Base-by-base conservation (phyloP, 805 yeast genomes). In the Dipodascus albidus region DNA sequence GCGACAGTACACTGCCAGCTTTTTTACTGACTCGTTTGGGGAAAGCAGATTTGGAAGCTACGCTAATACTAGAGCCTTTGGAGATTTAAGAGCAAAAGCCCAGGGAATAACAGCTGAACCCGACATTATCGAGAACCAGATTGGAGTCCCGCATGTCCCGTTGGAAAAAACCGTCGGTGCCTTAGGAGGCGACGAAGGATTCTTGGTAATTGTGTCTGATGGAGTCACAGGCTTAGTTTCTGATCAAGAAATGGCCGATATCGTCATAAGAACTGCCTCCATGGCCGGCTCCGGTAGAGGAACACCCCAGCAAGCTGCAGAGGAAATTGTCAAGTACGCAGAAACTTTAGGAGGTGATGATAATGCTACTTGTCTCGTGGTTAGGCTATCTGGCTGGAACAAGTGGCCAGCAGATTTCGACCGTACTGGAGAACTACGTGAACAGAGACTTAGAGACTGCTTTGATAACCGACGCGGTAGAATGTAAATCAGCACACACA, bases 1-100 rank as follows among this genome's bases (percentile, higher is more conserved):
- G 48, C 74, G 85, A 23, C 77, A 79, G 57, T 85, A 75, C 60
- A 73, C 82, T 20, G 74, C 84, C 3, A 81, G 80, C 41, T 73
- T 83, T 54, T 78, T 84, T 63, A 81, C 85, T 3, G 98, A 91
- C 65, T 84, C 96, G 2, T 91, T 90, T 71, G 99, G 99, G 3
- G 95, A 89, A 62, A 87, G 85, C 63, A 66, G 98, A 54, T 90
- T 83, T 61, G 78, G 85, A 38, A 77, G 81, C 58, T 83, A 82
- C 64, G 96, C 97, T 21, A 93, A 93, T 63, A 93, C 99, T 1
- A 76, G 99, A 58, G 76, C 96, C 1, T 93, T 93, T 74, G 99
- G 99, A 44, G 99, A 93, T 68, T 62, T 82, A 15, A 72, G 75
- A 23, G 95, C 82, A 52, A 93, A 93, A 67, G 75, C 83, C 38